Evolutionary conservation across 768 basidiomycete genomes (phyloP), one percentile per base, ranked within the genome.

Genomic region (Mycena galericulata): DNA sequence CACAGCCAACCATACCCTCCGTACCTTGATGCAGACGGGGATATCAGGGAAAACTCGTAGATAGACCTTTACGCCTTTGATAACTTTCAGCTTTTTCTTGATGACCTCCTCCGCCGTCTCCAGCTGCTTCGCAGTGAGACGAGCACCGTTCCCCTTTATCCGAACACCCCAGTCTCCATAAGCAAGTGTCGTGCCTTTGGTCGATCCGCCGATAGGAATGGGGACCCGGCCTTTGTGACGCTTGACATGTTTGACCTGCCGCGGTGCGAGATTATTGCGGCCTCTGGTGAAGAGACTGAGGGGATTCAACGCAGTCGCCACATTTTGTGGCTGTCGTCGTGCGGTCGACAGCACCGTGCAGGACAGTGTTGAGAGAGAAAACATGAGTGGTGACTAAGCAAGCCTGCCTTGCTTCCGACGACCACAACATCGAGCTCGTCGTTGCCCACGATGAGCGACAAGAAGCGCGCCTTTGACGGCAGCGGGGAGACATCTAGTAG

Each of bases 41-140:
- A 98, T 91, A 80, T 99, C 96, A 5, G 98, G 97, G 82, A 99
- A 99, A 45, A 98, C 92, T 56, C 97, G 86, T 79, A 97, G 75
- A 77, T 87, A 96, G 46, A 96, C 89, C 80, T 96, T 94, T 38
- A 89, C 86, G 8, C 97, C 96, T 76, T 98, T 98, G 49, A 98
- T 85, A 14, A 88, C 78, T 80, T 98, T 99, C 67, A 98, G 85
- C 77, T 95, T 96, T 74, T 93, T 87, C 84, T 93, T 91, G 65
- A 99, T 89, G 49, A 95, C 92, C 62, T 95, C 94, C 80, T 96
- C 91, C 0, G 92, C 94, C 0, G 93, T 90, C 59, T 89, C 87
- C 20, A 99, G 88, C 82, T 97, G 96, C 79, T 97, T 97, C 1
- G 95, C 97, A 22, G 89, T 92, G 17, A 99, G 82, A 34, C 97